Conservation (phyloP, 805 yeast genomes). For the Nakazawaea wickerhamii region DNA sequence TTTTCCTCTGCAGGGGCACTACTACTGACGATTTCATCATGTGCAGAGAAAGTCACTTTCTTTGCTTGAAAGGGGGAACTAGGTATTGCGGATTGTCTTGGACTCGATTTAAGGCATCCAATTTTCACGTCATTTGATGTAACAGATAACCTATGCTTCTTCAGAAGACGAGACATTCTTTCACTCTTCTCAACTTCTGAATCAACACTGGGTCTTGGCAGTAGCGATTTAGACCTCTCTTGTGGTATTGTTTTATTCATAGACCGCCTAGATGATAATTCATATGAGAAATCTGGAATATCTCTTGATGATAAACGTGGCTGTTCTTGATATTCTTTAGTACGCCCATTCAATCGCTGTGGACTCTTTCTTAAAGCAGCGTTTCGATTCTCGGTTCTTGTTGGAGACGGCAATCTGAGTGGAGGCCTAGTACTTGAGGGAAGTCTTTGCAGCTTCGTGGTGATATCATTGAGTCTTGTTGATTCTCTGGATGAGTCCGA, state of each 20-base stretch:
- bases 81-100: background rate
- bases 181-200: background rate
- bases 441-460: background rate
- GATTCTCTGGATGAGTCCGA: background rate
- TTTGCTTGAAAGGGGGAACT: background rate
- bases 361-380: slow-evolving; percentile 3
- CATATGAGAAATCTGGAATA: background rate
- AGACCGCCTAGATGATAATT: background rate
- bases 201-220: background rate
- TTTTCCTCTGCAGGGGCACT: background rate
- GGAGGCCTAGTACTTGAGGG: background rate
- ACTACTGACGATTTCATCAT: background rate
- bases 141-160: background rate
- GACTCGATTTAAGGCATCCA: background rate
- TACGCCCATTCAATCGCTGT: background rate
- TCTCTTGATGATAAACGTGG: background rate
- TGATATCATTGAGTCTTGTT: background rate
- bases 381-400: background rate
- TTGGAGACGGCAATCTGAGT: background rate
- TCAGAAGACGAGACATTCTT: background rate
- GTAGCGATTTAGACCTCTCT: background rate
- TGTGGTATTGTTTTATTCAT: background rate
- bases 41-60: background rate
- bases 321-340: background rate
- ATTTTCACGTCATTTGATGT: background rate